phyloP scores from a whole-genome alignment of 169 alveolate species.

The Theileria sp. region DNA sequence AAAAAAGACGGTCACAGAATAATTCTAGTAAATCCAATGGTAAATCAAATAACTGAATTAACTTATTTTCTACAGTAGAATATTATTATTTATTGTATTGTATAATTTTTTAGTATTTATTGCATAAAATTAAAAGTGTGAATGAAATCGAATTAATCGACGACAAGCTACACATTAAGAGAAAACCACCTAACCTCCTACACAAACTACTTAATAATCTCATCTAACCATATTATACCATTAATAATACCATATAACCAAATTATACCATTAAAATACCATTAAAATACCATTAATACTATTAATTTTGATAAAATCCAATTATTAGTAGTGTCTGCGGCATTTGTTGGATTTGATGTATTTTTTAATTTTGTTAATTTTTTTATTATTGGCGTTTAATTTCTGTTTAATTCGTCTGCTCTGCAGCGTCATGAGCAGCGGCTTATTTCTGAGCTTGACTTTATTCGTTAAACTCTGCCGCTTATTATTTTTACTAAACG shows the following conservation, averaged over 20 bases:
- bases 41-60: not conserved
- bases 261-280: too few relatives aligned
- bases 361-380: constrained; percentile 38
- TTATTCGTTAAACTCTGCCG: constrained; percentile 74
- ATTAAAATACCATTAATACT: too few relatives aligned
- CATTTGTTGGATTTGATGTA: constrained; percentile 51
- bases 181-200: not conserved
- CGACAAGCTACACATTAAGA: not conserved
- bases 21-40: constrained; percentile 2
- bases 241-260: too few relatives aligned
- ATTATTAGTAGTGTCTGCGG: constrained; percentile 39
- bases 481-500: constrained; percentile 48
- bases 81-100: not conserved
- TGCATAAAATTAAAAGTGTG: not conserved
- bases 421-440: constrained; percentile 73
- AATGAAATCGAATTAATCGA: not conserved
- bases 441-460: constrained; percentile 73
- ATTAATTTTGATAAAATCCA: too few relatives aligned
- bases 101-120: not conserved
- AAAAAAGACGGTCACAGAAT: not conserved
- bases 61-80: too few relatives aligned
- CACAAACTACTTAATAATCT: not conserved
- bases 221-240: not conserved
- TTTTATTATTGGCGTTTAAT: constrained; percentile 28
- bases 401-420: constrained; percentile 47